A percentile compares a stretch with the other conserved stretches of the same genome.
Evolutionary conservation across 2,329 filamentous ascomycete species (phyloP).

Genomic region (Aspergillus pseudotamarii): DNA sequence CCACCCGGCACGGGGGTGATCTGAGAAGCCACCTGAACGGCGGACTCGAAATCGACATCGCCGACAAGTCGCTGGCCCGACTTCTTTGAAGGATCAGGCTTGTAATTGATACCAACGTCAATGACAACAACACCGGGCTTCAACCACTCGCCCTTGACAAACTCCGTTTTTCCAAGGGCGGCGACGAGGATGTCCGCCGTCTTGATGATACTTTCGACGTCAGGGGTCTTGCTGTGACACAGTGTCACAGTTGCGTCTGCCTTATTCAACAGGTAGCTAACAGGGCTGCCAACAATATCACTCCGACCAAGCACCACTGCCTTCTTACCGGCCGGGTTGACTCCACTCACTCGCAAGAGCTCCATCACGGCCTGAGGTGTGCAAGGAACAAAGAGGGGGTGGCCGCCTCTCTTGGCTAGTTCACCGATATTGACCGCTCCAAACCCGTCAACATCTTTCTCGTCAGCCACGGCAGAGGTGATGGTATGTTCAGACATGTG

Average conservation of each 20-base stretch:
- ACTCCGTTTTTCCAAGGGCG: conserved; percentile 83
- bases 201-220: conserved; percentile 74
- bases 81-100: conserved; percentile 85
- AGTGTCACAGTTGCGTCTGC: conserved; percentile 96
- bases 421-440: conserved; percentile 93
- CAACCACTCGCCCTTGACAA: conserved; percentile 93
- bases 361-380: conserved; percentile 98
- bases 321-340: conserved; percentile 84
- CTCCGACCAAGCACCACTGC: conserved; percentile 93
- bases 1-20: conserved; percentile 97
- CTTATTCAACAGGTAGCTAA: conserved; percentile 93
- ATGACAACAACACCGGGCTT: conserved; percentile 96
- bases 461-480: conserved; percentile 85
- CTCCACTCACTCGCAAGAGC: conserved; percentile 78
- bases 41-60: conserved; percentile 89
- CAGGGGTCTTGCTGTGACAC: conserved; percentile 85
- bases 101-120: conserved; percentile 96
- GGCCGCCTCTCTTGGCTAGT: conserved; percentile 90
- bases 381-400: conserved; percentile 88
- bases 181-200: conserved; percentile 87
- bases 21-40: conserved; percentile 80
- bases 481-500: conserved; percentile 88
- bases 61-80: conserved; percentile 90
- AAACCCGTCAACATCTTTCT: conserved; percentile 98
- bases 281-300: conserved; percentile 95